A percentile compares a stretch with the other conserved stretches of the same genome.
Evolutionary conservation across 2,329 filamentous ascomycete genomes (phyloP).

Genomic region (Colletotrichum tropicicola): DNA sequence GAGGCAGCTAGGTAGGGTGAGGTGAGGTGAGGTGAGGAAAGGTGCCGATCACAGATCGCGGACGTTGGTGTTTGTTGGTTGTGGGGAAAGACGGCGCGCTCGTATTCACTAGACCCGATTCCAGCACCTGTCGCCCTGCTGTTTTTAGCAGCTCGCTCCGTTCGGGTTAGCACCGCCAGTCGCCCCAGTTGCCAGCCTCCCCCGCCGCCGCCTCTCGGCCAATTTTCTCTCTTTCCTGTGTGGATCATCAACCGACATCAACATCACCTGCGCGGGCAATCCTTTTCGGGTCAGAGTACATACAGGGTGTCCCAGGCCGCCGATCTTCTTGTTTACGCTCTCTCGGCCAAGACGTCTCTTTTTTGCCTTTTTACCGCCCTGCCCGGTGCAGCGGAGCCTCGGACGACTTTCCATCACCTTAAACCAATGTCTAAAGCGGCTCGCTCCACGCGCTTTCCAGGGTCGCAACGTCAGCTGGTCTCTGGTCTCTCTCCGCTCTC

Average conservation of each 20-base stretch:
- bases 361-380: background rate
- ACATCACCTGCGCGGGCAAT: background rate
- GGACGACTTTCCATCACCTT: background rate
- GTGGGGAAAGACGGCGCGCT: constrained; percentile 26
- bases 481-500: no score
- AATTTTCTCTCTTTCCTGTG: background rate
- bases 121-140: constrained; percentile 2
- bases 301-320: background rate
- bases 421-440: background rate
- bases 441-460: no score
- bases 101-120: constrained; percentile 16
- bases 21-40: constrained; percentile 1
- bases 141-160: constrained; percentile 8
- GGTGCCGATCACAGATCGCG: constrained; percentile 26
- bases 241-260: background rate
- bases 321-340: background rate
- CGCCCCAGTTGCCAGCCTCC: constrained; percentile 14
- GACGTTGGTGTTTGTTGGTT: background rate
- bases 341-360: background rate
- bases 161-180: background rate
- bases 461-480: constrained; percentile 22
- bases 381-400: background rate
- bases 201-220: background rate
- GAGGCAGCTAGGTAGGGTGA: background rate
- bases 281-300: background rate